phyloP scores from a whole-genome alignment of 768 basidiomycete species.

The Collybia sordida region DNA sequence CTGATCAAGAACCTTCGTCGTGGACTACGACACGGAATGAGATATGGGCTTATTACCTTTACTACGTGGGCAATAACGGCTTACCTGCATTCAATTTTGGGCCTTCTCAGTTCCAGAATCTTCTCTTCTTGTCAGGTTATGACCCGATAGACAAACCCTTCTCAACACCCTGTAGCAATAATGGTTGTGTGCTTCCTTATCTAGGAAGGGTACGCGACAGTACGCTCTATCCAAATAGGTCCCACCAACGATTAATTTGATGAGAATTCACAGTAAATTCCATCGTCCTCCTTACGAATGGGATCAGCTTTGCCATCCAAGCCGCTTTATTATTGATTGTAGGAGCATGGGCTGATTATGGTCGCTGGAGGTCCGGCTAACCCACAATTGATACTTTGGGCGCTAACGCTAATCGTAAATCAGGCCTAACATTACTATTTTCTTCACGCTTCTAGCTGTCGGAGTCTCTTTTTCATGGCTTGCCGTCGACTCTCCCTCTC shows the following conservation, averaged over 20 bases:
- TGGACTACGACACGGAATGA: slow-evolving; percentile 46
- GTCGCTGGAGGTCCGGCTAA: slow-evolving; percentile 60
- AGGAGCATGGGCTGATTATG: slow-evolving; percentile 83
- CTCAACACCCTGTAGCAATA: slow-evolving; percentile 45
- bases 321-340: slow-evolving; percentile 62
- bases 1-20: slow-evolving; percentile 38
- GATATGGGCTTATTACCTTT: slow-evolving; percentile 62
- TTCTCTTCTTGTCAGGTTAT: slow-evolving; percentile 71
- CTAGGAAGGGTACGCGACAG: slow-evolving; percentile 61
- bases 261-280: slow-evolving; percentile 57
- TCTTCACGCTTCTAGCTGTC: slow-evolving; percentile 66
- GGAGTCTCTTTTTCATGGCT: slow-evolving; percentile 79
- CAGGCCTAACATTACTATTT: slow-evolving; percentile 76
- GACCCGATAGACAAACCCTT: slow-evolving; percentile 62
- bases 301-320: slow-evolving; percentile 77
- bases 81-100: slow-evolving; percentile 72
- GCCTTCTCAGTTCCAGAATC: slow-evolving; percentile 74
- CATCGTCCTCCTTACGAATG: slow-evolving; percentile 76
- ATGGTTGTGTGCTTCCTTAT: slow-evolving; percentile 66
- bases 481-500: slow-evolving; percentile 62
- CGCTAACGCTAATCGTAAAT: not conserved
- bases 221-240: slow-evolving; percentile 26
- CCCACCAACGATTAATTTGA: not conserved
- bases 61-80: slow-evolving; percentile 68
- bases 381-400: no score